A percentile compares a stretch with the other conserved stretches of the same genome.
phyloP scores from a whole-genome alignment of 352 stramenopile species.

The Phytophthora nicotianae region DNA sequence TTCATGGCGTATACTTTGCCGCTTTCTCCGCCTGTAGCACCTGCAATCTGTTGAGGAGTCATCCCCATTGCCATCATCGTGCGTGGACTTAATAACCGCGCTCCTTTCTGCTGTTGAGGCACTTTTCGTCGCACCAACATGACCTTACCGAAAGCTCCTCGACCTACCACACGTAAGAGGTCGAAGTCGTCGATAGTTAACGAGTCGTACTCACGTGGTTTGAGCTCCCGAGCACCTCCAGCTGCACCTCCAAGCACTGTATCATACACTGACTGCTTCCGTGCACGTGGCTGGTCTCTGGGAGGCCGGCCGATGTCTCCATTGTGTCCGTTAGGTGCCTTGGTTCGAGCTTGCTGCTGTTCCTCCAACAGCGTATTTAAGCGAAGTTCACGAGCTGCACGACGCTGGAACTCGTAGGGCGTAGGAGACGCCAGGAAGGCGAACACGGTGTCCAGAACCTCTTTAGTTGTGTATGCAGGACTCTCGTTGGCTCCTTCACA shows the following conservation, averaged over 20 bases:
- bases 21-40: conserved; percentile 25
- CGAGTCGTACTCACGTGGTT: conserved; percentile 53
- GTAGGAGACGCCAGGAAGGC: conserved; percentile 78
- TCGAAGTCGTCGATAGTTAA: conserved; percentile 96
- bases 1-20: conserved; percentile 92
- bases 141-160: conserved; percentile 97
- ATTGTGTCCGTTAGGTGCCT: conserved; percentile 3
- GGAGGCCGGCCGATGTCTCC: conserved; percentile 13
- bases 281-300: conserved; percentile 15
- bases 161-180: conserved; percentile 96
- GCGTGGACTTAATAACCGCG: conserved; percentile 39
- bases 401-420: conserved; percentile 79
- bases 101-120: conserved; percentile 35
- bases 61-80: conserved; percentile 48
- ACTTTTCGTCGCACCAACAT: conserved; percentile 83
- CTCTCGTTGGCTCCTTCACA: conserved; percentile 54
- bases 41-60: conserved; percentile 41
- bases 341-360: conserved; percentile 27
- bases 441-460: conserved; percentile 81
- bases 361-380: conserved; percentile 54
- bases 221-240: conserved; percentile 28
- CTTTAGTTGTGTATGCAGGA: conserved; percentile 72
- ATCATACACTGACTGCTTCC: conserved; percentile 33
- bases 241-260: conserved; percentile 25
- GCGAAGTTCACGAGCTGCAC: conserved; percentile 53